phyloP scores from a whole-genome alignment of 495 filamentous ascomycete species.

The Xylaria curta region DNA sequence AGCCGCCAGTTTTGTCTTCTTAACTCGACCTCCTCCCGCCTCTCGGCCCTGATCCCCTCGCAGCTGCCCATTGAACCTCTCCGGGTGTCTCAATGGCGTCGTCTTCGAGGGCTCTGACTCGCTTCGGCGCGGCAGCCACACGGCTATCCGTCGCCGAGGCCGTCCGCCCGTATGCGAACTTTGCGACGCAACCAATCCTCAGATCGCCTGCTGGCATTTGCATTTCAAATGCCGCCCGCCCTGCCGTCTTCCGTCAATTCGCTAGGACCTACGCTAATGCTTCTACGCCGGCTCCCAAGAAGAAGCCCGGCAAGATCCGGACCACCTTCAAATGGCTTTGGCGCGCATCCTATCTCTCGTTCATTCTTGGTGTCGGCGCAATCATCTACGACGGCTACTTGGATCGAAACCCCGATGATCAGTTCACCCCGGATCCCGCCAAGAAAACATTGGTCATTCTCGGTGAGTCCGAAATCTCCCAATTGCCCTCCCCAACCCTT shows the following conservation, averaged over 20 bases:
- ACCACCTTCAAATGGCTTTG: constrained; percentile 61
- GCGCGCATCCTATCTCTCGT: constrained; percentile 75
- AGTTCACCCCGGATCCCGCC: constrained; percentile 76
- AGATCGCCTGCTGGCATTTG: constrained; percentile 23
- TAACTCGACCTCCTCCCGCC: background rate
- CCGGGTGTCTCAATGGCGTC: constrained; percentile 26
- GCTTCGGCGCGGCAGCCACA: constrained; percentile 25
- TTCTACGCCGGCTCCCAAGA: constrained; percentile 33
- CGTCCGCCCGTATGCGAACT: constrained; percentile 50
- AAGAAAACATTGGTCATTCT: constrained; percentile 99
- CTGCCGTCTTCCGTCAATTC: constrained; percentile 44
- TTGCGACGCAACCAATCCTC: constrained; percentile 20
- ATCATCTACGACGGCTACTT: constrained; percentile 82
- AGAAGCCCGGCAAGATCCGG: constrained; percentile 50
- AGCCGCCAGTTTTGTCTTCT: background rate
- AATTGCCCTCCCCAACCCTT: background rate
- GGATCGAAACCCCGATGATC: constrained; percentile 80
- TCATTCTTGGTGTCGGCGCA: constrained; percentile 69
- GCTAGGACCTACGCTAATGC: constrained; percentile 49
- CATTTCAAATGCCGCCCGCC: constrained; percentile 26
- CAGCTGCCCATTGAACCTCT: constrained; percentile 17
- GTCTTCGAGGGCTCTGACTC: constrained; percentile 26
- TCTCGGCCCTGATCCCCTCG: constrained; percentile 16
- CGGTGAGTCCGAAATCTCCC: constrained; percentile 62
- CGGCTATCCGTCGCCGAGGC: constrained; percentile 24